Base-by-base conservation (phyloP, 495 filamentous ascomycete genomes). In the Penicillium atrosanguineum region DNA sequence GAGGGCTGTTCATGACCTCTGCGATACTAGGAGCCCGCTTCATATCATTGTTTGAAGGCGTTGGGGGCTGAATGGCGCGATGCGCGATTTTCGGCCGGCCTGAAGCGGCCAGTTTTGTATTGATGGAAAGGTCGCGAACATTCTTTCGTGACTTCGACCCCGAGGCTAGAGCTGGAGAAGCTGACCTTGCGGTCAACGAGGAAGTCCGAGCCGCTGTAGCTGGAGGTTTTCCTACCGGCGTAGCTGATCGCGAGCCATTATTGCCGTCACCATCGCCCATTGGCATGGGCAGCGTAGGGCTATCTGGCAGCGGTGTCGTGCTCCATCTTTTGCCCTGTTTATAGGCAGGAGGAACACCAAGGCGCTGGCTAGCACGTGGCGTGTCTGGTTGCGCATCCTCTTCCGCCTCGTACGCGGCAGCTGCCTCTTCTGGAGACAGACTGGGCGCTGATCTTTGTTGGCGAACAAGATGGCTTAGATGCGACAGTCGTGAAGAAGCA, bases 1-100 rank as follows among this genome's bases (percentile, higher is more conserved):
- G 31, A 44, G 73, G 73, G 21, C 65, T 76, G 44, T 72, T 69
- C 68, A 78, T 71, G n/a, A 78, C 60, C 52, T 78, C 72, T 52
- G 72, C 72, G 48, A 78, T 76, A 47, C 68, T 78, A 12, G 68
- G 64, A 43, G 69, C 63, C 16, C 63, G 55, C 6, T 66, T 68
- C 44, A 52, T 56, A 7, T 61, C 56, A n/a, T 40, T 37, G 7
- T 46, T 62, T 18, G 55, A 69, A 2, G 75, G 72, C 0, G 73
- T 75, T 14, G 75, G 75, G 18, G 73, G 73, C 46, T 73, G 73
- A 16, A 75, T 74, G 20, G 69, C 70, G 23, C 65, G 57, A 37
- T 76, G 75, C 7, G 61, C 50, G n/a, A 75, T 71, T 41, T 72
- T 74, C 14, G 59, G 50, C 18, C 53, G 61, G 36, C 66, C 65